Base-by-base conservation (phyloP, 1,284 basidiomycete species). In the Rugosomyces carneus region DNA sequence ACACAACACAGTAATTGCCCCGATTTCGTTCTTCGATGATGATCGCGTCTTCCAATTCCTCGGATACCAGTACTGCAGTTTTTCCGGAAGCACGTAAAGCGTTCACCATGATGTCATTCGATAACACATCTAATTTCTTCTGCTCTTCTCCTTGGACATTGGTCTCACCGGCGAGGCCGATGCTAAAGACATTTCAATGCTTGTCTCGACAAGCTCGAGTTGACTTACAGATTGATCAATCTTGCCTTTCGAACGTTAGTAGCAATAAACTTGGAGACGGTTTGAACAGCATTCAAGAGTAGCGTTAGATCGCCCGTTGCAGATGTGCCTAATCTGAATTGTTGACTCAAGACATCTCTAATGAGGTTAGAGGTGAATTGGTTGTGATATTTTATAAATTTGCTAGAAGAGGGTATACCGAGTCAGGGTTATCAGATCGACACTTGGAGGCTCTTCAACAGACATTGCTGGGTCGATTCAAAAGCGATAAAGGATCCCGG, bases 61-160 rank as follows among this genome's bases (percentile, higher is more conserved):
- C 96, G 8, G 93, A 96, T 46, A 99, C 93, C 57, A 99, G 86
- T 23, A 99, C 94, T 15, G 93, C 87, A 9, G 88, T 89, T 78
- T 96, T 98, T 51, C 96, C 93, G 20, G 90, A 94, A 1, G 93
- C 93, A 31, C 89, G 78, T 37, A 98, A 78, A 32, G 90, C 83
- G 61, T 98, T 99, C 65, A 99, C 81, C 96, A 99, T 99, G 77
- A 99, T 99, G 66, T 99, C 94, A 68, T 99, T 99, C 18, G 93
- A 91, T 42, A 99, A 77, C 16, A 98, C 88, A 63, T 98, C 95
- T 47, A 99, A 78, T 72, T 99, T 99, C 80, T 99, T 99, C 76
- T 99, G 96, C 65, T 98, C 96, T 67, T 99, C 96, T 40, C 96
- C 96, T 68, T 96, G 93, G 10, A 96, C 89, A 64, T 99, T 99